phyloP scores from a whole-genome alignment of 2,329 filamentous ascomycete species.

The Clarireedia hainanense region DNA sequence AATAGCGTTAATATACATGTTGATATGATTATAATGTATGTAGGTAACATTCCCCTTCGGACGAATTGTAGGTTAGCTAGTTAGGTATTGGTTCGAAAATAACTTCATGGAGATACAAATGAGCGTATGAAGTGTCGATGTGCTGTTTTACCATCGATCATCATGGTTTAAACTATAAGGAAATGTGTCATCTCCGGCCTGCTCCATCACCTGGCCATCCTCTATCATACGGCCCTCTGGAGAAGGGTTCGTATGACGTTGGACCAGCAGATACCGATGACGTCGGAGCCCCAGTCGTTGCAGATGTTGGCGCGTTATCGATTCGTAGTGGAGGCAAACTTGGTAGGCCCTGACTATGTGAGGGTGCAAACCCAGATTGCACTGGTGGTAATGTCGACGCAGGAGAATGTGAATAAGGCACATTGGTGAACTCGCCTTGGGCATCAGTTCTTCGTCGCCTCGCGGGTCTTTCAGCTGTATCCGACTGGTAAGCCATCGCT shows the following conservation, averaged over 20 bases:
- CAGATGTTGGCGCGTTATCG: conserved; percentile 18
- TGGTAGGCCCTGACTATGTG: conserved; percentile 14
- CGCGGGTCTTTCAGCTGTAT: conserved; percentile 21
- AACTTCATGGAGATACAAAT: neutral
- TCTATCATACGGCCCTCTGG: conserved; percentile 20
- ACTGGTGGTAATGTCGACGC: conserved; percentile 25
- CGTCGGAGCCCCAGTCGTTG: conserved; percentile 10
- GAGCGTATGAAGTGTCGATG: conserved; percentile 1
- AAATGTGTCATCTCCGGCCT: conserved; percentile 11
- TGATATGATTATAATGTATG: neutral
- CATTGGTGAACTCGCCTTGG: conserved; percentile 23
- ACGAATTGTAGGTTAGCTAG: neutral
- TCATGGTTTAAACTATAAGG: neutral
- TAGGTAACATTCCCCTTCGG: neutral
- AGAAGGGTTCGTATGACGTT: conserved; percentile 21
- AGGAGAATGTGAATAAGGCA: conserved; percentile 24
- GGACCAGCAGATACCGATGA: conserved; percentile 15
- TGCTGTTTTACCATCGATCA: conserved; percentile 6
- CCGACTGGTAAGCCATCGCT: conserved; percentile 16
- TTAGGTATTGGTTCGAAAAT: neutral
- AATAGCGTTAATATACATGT: conserved; percentile 22
- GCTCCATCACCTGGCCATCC: conserved; percentile 23
- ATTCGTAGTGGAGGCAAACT: conserved; percentile 27
- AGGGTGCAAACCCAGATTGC: conserved; percentile 16
- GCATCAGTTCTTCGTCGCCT: conserved; percentile 27